phyloP scores from a whole-genome alignment of 2,329 filamentous ascomycete species.

The Diplodia mutila region DNA sequence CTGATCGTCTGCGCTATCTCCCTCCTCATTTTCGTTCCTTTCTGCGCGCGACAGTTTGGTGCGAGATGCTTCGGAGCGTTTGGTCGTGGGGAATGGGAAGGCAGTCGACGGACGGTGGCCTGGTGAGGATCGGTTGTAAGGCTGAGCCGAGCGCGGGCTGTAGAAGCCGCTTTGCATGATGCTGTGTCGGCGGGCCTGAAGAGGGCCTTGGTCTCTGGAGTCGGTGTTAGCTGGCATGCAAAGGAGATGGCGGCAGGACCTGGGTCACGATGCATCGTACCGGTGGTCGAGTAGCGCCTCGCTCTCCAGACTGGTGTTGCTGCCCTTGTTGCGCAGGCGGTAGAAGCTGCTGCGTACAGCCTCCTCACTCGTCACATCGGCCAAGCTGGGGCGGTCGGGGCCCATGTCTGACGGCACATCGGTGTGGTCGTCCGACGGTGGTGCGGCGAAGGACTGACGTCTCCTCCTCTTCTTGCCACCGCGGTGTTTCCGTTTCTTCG shows the following conservation, averaged over 20 bases:
- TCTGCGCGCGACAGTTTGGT: slow-evolving; percentile 31
- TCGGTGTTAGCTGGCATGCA: neutral
- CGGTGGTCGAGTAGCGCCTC: slow-evolving; percentile 86
- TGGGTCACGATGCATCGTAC: slow-evolving; percentile 44
- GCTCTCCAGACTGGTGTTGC: slow-evolving; percentile 86
- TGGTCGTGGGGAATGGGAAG: slow-evolving; percentile 16
- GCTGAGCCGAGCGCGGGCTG: slow-evolving; percentile 35
- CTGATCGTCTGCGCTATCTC: slow-evolving; percentile 52
- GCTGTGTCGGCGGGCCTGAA: slow-evolving; percentile 49
- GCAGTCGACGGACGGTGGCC: slow-evolving; percentile 28
- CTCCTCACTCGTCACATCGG: slow-evolving; percentile 41
- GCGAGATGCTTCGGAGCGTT: neutral
- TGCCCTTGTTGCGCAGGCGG: slow-evolving; percentile 63
- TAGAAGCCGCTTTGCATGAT: slow-evolving; percentile 43
- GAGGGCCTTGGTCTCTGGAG: slow-evolving; percentile 43
- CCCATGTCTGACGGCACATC: slow-evolving; percentile 52
- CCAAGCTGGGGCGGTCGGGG: slow-evolving; percentile 43
- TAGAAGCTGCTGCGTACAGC: slow-evolving; percentile 57
- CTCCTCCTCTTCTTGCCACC: slow-evolving; percentile 79
- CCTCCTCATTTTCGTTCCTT: slow-evolving; percentile 55
- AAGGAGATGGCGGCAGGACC: neutral
- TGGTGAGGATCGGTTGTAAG: slow-evolving; percentile 28
- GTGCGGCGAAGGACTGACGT: slow-evolving; percentile 76
- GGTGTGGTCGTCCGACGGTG: slow-evolving; percentile 59
- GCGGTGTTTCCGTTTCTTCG: slow-evolving; percentile 74